Base-by-base conservation (phyloP, 306 rosid genomes). In the Canavalia gladiata region DNA sequence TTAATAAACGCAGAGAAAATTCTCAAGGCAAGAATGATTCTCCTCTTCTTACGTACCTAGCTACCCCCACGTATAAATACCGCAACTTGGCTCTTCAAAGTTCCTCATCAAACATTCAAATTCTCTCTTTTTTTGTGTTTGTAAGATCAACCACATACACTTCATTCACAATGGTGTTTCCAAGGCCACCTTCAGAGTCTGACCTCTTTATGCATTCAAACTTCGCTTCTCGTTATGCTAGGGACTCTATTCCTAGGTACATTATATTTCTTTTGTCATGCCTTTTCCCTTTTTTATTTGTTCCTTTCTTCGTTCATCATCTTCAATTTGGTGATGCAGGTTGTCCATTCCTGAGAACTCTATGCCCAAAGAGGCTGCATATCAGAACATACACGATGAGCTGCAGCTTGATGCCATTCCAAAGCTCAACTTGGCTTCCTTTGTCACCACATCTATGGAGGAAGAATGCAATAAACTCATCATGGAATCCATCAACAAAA, bases 371-470 rank as follows among this genome's bases (percentile, higher is more conserved):
- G 92, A 93, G 55, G 84, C 68, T 33, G 97, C 92, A 0, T 87
- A 83, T 72, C 90, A 80, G 78, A 84, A 84, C 54, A 91, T 91
- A 8, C 88, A 80, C 50, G 92, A 93, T n/a, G 96, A 93, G 85
- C 62, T 93, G 79, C 60, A 75, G 81, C 84, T 89, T 5, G 97
- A 93, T 59, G 90, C 84, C 6, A 85, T 62, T 75, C 97, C 97
- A 12, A 83, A 88, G 88, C 81, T 89, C 8, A 93, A 93, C 82
- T 58, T 93, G 84, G 97, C 97, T 31, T 91, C 97, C 30, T 93
- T 93, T 69, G 96, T 93, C 33, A 93, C 96, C 4, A 91, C 97
- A n/a, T 87, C 87, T 69, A 93, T 93, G 97, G 96, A 93, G 80
- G 91, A 91, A 6, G 94, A 93, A 68, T 90, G 92, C 29, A 87